Evolutionary conservation across 2,329 filamentous ascomycete genomes (phyloP), one percentile per base, ranked within the genome.

Genomic region (Ceratocystis smalleyi): DNA sequence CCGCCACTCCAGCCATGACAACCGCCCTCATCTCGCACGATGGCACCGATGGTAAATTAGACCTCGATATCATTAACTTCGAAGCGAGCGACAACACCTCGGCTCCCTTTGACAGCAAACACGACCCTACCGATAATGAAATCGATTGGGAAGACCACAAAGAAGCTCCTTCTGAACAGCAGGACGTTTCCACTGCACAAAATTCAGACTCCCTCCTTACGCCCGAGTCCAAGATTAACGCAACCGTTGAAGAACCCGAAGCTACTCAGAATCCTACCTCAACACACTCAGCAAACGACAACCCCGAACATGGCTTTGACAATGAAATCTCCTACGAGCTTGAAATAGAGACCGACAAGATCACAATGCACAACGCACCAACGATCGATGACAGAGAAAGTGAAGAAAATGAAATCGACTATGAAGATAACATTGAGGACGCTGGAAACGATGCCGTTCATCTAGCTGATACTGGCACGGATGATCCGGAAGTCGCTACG

Each of bases 41-140:
- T 40, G 67, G 65, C 45, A 60, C 70, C 6, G 70, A 70, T 24
- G 64, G 61, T 4, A 69, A 68, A 27, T 65, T 67, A 6, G 72
- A 74, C 47, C 71, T 75, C 15, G 74, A 76, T 64, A 67, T 75
- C 27, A 74, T 76, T 61, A 71, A 74, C 64, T 76, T 74, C 49
- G 74, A 75, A 35, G 73, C 51, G 19, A 67, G 71, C 62, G 74
- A 70, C 54, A 57, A 43, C 17, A 49, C 32, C 12, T 19, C 64
- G 22, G 43, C 51, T 8, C 19, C 59, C 10, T 60, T 40, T n/a
- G 27, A 55, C 43, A 32, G 59, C 15, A 57, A 43, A 22, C n/a
- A 57, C 40, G 62, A 63, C 15, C 17, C 17, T 5, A 45, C 59
- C 3, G 65, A 66, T 15, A 66, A 66, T 40, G 65, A 66, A 49